Evolutionary conservation across 2,329 filamentous ascomycete species (phyloP).

Genomic region (Xylariomycetidae sp.): DNA sequence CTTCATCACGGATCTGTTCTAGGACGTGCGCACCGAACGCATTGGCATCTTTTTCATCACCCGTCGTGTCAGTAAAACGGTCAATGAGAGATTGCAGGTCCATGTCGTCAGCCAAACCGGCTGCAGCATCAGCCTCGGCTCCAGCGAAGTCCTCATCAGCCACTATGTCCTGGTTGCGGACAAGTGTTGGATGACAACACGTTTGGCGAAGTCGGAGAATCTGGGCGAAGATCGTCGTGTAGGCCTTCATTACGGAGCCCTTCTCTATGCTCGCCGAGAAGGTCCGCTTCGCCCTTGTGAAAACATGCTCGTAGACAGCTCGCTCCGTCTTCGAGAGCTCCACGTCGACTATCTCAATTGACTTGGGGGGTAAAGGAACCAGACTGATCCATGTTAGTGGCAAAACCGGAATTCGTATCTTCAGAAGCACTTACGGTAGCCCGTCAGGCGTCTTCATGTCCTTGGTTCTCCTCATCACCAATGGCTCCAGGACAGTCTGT

Average conservation of each 20-base stretch:
- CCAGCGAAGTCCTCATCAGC: constrained; percentile 83
- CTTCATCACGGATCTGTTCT: constrained; percentile 85
- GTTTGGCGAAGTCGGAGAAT: constrained; percentile 88
- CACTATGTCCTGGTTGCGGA: constrained; percentile 76
- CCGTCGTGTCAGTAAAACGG: constrained; percentile 68
- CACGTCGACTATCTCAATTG: constrained; percentile 79
- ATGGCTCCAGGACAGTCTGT: constrained; percentile 88
- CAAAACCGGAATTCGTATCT: not conserved
- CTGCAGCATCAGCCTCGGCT: constrained; percentile 68
- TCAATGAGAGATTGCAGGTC: constrained; percentile 82
- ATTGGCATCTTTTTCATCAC: constrained; percentile 57
- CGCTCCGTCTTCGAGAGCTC: constrained; percentile 79
- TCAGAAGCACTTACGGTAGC: constrained; percentile 29
- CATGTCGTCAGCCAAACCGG: constrained; percentile 90
- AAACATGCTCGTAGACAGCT: constrained; percentile 91
- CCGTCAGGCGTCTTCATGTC: constrained; percentile 96
- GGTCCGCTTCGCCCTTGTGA: constrained; percentile 71
- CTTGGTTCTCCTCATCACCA: constrained; percentile 93
- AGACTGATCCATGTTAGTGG: constrained; percentile 35
- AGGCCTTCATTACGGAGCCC: constrained; percentile 90
- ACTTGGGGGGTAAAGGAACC: constrained; percentile 75
- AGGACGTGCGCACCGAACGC: constrained; percentile 80
- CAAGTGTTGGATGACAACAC: constrained; percentile 88
- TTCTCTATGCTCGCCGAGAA: constrained; percentile 84
- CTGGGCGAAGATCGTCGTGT: constrained; percentile 95